phyloP scores from a whole-genome alignment of 495 filamentous ascomycete species.

The Penicillium canescens region DNA sequence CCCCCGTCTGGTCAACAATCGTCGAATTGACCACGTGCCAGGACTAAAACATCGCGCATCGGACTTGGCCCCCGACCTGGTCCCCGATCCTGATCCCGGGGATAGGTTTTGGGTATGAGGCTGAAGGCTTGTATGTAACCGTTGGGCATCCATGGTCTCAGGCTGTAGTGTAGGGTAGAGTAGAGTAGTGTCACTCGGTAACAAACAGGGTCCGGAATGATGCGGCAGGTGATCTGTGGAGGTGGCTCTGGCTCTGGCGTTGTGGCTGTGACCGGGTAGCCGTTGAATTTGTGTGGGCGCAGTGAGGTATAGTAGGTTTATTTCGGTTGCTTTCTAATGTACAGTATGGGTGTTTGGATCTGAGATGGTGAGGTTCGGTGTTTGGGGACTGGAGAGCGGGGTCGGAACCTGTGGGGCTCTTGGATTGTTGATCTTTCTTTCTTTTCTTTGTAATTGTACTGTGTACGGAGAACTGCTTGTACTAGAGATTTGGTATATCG shows the following conservation, averaged over 20 bases:
- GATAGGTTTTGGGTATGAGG: slow-evolving; percentile 13
- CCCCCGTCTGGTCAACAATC: slow-evolving; percentile 37
- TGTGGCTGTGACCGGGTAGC: neutral
- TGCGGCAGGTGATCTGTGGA: neutral
- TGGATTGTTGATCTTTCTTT: neutral
- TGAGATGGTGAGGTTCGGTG: slow-evolving; percentile 4
- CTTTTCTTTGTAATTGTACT: neutral
- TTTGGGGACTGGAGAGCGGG: slow-evolving; percentile 10
- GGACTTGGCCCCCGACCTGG: neutral
- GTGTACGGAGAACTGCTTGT: neutral
- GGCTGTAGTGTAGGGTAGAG: neutral
- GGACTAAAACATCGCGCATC: slow-evolving; percentile 3
- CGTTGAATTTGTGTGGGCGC: neutral
- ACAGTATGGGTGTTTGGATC: neutral
- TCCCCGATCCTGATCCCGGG: slow-evolving; percentile 1
- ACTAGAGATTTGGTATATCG: neutral
- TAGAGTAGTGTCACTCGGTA: no score
- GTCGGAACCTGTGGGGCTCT: slow-evolving; percentile 11
- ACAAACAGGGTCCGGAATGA: no score
- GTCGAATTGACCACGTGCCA: slow-evolving; percentile 42
- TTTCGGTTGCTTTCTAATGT: neutral
- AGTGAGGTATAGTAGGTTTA: neutral
- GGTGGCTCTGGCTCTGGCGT: neutral
- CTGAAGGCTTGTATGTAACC: slow-evolving; percentile 18
- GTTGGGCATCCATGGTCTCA: slow-evolving; percentile 32